Conservation (phyloP, 768 basidiomycete species). For the Serpula lacrymans region DNA sequence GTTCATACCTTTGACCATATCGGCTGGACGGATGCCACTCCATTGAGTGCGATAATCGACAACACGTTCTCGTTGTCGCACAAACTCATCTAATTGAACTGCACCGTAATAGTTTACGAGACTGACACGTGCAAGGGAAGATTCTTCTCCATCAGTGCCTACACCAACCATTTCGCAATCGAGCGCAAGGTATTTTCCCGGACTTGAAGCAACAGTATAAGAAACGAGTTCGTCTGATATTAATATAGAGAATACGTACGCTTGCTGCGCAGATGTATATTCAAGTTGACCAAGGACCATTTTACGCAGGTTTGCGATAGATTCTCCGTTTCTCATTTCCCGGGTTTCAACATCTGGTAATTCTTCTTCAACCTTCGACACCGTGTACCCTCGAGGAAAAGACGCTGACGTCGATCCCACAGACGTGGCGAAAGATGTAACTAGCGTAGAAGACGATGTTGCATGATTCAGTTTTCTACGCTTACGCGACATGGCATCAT, state of each 20-base stretch:
- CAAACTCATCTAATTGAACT: slow-evolving; percentile 79
- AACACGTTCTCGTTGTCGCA: slow-evolving; percentile 80
- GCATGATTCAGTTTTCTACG: slow-evolving; percentile 14
- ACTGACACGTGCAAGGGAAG: slow-evolving; percentile 83
- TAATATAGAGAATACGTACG: slow-evolving; percentile 37
- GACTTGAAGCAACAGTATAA: slow-evolving; percentile 32
- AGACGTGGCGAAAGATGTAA: background rate
- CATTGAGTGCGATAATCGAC: slow-evolving; percentile 91
- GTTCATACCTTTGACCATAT: slow-evolving; percentile 63
- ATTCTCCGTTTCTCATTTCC: slow-evolving; percentile 46
- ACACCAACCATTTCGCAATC: slow-evolving; percentile 99
- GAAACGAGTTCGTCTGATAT: slow-evolving; percentile 3
- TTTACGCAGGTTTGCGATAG: slow-evolving; percentile 39
- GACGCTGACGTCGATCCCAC: slow-evolving; percentile 6
- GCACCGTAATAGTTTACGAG: slow-evolving; percentile 87
- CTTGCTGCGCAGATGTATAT: slow-evolving; percentile 37
- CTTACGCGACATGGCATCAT: slow-evolving; percentile 12
- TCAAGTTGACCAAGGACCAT: slow-evolving; percentile 52
- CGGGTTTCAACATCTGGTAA: slow-evolving; percentile 16
- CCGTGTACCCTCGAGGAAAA: slow-evolving; percentile 5
- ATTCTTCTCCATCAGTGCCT: slow-evolving; percentile 77
- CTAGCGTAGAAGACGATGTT: background rate
- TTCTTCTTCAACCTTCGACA: slow-evolving; percentile 1
- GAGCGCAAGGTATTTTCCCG: slow-evolving; percentile 75
- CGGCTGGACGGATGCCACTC: slow-evolving; percentile 75